Base-by-base conservation (phyloP, 441 rosid species). In the Dalechampia spathulata region DNA sequence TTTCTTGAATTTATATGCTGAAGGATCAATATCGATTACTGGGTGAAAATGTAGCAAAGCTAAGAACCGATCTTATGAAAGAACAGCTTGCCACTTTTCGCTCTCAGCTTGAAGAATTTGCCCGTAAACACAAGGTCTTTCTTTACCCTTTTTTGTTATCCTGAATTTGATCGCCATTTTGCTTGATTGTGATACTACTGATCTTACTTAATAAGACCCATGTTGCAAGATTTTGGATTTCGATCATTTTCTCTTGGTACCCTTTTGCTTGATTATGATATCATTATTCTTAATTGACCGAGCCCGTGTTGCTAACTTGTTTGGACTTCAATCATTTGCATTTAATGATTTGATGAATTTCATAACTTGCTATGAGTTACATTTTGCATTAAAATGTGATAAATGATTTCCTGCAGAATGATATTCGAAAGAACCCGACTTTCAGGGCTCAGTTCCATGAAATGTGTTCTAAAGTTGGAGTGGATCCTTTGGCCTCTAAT, bases 391-490 rank as follows among this genome's bases (percentile, higher is more conserved):
- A n/a, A n/a, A 15, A 44, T 1, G 19, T 37, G 20, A 21, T n/a
- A 59, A 37, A 37, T 32, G 58, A 49, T 14, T 48, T 60, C 61
- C 47, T 75, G 81, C 81, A 86, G 96, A 88, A 81, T 78, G 96
- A 86, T 58, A 88, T 86, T 54, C 77, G 86, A 47, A 91, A 91
- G 75, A 87, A 88, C 58, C 96, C 93, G 0, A 81, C 90, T 30
- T 88, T 88, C 70, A 80, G 98, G 61, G 76, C 89, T 1, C 98
- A 91, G 52, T 91, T 91, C 60, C 95, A 91, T 43, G 96, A 87
- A 64, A 91, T 87, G 95, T 91, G 98, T 62, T 93, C 98, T 60
- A 87, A 87, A 67, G 85, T 88, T 14, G 98, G 95, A 62, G 98
- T 91, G 56, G 98, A 91, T 81, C 96, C 96, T 5, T 69, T 87